These are phyloP conservation scores for Hypoxylon sp. DNA, from an alignment of 2,329 filamentous ascomycete genomes.

Conservation along the genomic window DNA sequence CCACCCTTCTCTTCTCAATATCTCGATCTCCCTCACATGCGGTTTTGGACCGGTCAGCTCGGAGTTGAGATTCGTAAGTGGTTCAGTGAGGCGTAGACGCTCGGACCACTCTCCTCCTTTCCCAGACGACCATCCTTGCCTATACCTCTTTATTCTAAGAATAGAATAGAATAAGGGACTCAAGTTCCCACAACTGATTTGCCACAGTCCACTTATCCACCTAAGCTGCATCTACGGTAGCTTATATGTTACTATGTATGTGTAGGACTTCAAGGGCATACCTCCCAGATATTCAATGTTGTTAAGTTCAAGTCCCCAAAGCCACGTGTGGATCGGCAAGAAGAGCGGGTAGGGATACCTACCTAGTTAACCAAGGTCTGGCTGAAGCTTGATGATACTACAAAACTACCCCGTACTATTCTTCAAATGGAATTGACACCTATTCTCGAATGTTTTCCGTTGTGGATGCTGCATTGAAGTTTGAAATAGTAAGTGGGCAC, in stretches of 20 bases:
- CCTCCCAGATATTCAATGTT: neutral
- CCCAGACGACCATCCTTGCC: neutral
- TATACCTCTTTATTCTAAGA: neutral
- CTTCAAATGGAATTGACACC: constrained; percentile 18
- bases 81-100: constrained; percentile 11
- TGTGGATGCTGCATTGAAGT: constrained; percentile 23
- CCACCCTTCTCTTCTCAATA: constrained; percentile 6
- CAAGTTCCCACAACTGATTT: constrained; percentile 8
- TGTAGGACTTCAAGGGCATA: neutral
- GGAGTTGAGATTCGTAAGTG: constrained; percentile 9
- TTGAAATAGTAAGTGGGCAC: constrained; percentile 28
- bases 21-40: constrained; percentile 1
- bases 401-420: constrained; percentile 6
- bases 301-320: neutral
- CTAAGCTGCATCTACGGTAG: neutral
- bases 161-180: constrained; percentile 8
- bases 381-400: constrained; percentile 1
- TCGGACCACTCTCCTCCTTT: constrained; percentile 24
- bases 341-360: neutral
- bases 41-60: neutral
- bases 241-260: neutral
- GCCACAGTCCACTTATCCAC: constrained; percentile 7
- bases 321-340: constrained; percentile 16
- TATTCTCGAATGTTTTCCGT: constrained; percentile 10
- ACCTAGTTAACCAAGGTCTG: constrained; percentile 10